These are phyloP conservation scores for Naganishia liquefaciens DNA, from an alignment of 1,284 basidiomycete genomes.

Conservation along the genomic window DNA sequence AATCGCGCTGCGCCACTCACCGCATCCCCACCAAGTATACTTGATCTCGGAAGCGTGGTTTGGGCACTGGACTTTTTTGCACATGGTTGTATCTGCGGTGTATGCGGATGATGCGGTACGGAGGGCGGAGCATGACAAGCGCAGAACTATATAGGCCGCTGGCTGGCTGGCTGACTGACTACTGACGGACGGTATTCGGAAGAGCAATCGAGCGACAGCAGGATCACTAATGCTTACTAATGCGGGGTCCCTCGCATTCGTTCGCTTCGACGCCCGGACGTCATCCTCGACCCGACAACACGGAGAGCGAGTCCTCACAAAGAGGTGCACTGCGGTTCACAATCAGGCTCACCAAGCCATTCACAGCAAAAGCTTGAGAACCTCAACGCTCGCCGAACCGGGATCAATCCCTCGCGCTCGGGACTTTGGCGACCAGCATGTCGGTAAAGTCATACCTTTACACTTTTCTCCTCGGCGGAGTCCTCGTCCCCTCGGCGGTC, in stretches of 20 bases:
- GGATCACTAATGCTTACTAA: background rate
- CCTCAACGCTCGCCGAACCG: background rate
- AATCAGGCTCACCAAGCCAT: too few species aligned
- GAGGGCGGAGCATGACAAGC: too few species aligned
- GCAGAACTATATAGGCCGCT: too few species aligned
- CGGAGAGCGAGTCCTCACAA: too few species aligned
- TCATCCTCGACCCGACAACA: too few species aligned
- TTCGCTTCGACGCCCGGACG: background rate
- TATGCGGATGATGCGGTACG: too few species aligned
- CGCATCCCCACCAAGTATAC: slow-evolving; percentile 55
- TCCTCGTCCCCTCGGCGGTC: slow-evolving; percentile 79
- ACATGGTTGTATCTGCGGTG: slow-evolving; percentile 40
- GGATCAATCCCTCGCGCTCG: background rate
- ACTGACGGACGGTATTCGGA: too few species aligned
- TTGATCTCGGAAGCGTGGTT: slow-evolving; percentile 47
- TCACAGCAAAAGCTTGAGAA: too few species aligned
- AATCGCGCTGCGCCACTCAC: too few species aligned
- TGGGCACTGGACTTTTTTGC: slow-evolving; percentile 49
- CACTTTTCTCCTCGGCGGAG: slow-evolving; percentile 80
- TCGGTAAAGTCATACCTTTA: slow-evolving; percentile 56
- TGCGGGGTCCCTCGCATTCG: background rate
- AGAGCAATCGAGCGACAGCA: background rate
- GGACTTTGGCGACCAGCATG: background rate
- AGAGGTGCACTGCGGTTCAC: too few species aligned
- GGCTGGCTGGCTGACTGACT: too few species aligned